Base-by-base conservation (phyloP, 805 yeast genomes). In the Saccharomycopsis sp. region DNA sequence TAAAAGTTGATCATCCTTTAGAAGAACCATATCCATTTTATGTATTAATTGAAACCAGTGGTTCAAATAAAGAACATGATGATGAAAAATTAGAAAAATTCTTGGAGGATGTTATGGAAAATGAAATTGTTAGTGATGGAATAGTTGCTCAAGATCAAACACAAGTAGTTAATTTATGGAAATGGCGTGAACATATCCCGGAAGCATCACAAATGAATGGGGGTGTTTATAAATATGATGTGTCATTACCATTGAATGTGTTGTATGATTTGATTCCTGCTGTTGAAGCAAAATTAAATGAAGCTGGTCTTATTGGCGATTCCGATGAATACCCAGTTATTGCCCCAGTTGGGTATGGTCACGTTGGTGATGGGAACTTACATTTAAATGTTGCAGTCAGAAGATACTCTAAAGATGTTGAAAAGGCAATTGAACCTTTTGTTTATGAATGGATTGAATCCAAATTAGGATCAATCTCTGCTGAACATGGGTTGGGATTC, bases 401-500 rank as follows among this genome's bases (percentile, higher is more conserved):
- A 62, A 74, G 78, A 56, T 93, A 93, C 65, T 72, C 72, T 51
- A 81, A 85, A 60, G 75, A 72, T 22, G 85, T 93, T 44, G 97
- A 93, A 65, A 66, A 74, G 44, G 76, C 74, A 1, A 71, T 93
- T 51, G 98, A 93, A 64, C 98, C 98, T 38, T 93, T 84, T 65
- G 93, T 93, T 24, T 93, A 88, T 60, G 95, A 93, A 67, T 89
- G 89, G 83, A 84, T 93, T 44, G 59, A 66, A 4, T 56, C 62
- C 58, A 74, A 64, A 56, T 67, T 79, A 27, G 98, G 98, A 19
- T 89, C 97, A 1, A 82, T 93, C 43, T 83, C 95, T 48, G 98
- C 98, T 22, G 98, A 93, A 64, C 98, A 93, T 62, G 98, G 98
- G 13, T 71, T 93, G 47, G 98, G 98, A 0, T 86, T 93, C 75